Evolutionary conservation across 2,329 filamentous ascomycete species (phyloP), one percentile per base, ranked within the genome.

Genomic region (Cytospora mali): DNA sequence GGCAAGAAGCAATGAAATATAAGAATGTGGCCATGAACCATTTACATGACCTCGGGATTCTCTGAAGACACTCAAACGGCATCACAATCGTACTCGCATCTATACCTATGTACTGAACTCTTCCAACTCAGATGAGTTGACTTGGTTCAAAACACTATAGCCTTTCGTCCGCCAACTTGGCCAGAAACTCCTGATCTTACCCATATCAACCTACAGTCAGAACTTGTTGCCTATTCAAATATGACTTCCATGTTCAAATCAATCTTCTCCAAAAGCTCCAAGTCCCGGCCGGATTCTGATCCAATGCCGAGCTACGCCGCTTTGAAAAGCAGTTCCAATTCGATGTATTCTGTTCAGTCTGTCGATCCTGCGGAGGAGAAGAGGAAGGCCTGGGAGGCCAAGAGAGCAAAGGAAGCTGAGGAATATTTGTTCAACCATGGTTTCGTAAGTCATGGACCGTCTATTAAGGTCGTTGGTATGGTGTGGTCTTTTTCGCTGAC

Each of bases 171-270:
- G 1, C 33, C 33, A 4, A 14, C 33, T 11, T 14, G 2, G 10
- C 14, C 2, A n/a, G 14, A 6, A 18, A 6, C 5, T 18, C 3
- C 2, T 4, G n/a, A 23, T 4, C 10, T 23, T 23, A 6, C 42
- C n/a, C n/a, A 46, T 13, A 21, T 13, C 21, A 1, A 21, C 6
- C 16, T 9, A 18, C 35, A 23, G 23, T 27, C 13, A 25, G 14
- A 6, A 42, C 9, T 42, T 31, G 23, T 2, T n/a, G n/a, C 18
- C 27, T 48, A 33, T 6, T 31, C 9, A 18, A 48, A 21, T n/a
- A 42, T 65, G 63, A 27, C 53, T 9, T 63, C 62, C 53, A 60
- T 51, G 23, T 35, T 65, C 63, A 65, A 60, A 10, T 3, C n/a
- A 31, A 52, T 57, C 33, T 52, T 63, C 16, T 57, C 56, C 58